Evolutionary conservation across 2,329 filamentous ascomycete genomes (phyloP).

Genomic region (Nakataea oryzae): DNA sequence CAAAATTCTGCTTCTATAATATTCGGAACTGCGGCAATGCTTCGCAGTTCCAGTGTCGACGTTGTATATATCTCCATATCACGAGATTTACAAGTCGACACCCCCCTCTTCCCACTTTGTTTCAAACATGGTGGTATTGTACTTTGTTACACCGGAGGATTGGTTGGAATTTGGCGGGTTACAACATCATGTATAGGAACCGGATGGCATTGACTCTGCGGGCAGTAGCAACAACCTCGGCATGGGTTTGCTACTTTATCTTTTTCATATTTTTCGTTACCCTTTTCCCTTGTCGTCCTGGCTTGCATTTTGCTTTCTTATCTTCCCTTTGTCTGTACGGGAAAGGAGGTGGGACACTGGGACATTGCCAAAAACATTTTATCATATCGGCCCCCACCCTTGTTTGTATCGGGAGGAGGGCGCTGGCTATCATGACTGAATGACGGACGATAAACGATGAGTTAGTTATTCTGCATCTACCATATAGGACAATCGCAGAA

Average conservation of each 20-base stretch:
- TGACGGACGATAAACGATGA: slow-evolving; percentile 2
- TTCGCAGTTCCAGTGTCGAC: neutral
- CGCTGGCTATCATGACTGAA: slow-evolving; percentile 2
- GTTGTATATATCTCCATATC: neutral
- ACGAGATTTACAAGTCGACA: neutral
- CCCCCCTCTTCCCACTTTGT: neutral
- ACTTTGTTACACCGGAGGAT: neutral
- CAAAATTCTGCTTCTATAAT: neutral
- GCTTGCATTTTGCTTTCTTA: neutral
- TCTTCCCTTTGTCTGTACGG: neutral
- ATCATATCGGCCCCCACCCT: neutral
- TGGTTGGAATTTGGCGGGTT: neutral
- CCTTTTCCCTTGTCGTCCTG: neutral
- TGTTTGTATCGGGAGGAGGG: neutral
- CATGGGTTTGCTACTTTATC: neutral
- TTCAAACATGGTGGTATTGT: neutral
- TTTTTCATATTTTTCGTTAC: neutral
- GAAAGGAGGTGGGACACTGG: neutral
- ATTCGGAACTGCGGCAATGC: neutral
- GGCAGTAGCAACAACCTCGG: neutral
- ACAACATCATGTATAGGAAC: neutral
- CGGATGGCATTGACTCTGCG: neutral
- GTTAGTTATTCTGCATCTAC: neutral
- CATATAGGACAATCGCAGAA: neutral
- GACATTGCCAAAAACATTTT: neutral